A percentile compares a stretch with the other conserved stretches of the same genome.
phyloP scores from a whole-genome alignment of 2,329 filamentous ascomycete genomes.

The Septoria petroselini region DNA sequence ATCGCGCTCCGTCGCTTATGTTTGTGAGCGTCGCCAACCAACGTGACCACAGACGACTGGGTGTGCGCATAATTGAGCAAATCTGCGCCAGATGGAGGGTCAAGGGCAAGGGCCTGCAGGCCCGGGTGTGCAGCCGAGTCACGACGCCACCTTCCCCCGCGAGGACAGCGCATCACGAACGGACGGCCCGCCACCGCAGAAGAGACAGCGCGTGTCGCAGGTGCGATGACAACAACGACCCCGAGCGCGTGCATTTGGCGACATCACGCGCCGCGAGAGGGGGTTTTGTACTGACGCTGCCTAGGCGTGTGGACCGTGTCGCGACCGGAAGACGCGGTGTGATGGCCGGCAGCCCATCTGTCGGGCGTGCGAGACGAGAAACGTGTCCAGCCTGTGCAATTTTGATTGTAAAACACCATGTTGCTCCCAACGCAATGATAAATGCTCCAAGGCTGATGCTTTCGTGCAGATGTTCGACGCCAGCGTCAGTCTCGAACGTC shows the following conservation, averaged over 20 bases:
- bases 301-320: constrained; percentile 27
- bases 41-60: no score
- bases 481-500: constrained; percentile 14
- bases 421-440: background rate
- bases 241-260: background rate
- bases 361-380: constrained; percentile 24
- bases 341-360: constrained; percentile 28
- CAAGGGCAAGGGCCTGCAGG: no score
- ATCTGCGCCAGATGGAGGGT: no score
- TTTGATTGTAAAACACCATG: constrained; percentile 20
- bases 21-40: no score
- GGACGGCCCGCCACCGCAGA: constrained; percentile 15
- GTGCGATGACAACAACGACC: constrained; percentile 5
- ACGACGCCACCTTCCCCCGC: constrained; percentile 7
- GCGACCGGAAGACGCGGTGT: constrained; percentile 30
- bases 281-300: background rate
- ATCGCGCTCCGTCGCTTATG: no score
- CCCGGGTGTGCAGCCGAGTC: background rate
- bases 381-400: constrained; percentile 22
- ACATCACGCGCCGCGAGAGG: background rate
- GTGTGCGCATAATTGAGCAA: no score
- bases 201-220: constrained; percentile 26
- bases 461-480: constrained; percentile 19
- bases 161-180: constrained; percentile 1
- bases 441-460: constrained; percentile 1